Evolutionary conservation across 2,329 filamentous ascomycete genomes (phyloP).

Genomic region (Curvularia sp.): DNA sequence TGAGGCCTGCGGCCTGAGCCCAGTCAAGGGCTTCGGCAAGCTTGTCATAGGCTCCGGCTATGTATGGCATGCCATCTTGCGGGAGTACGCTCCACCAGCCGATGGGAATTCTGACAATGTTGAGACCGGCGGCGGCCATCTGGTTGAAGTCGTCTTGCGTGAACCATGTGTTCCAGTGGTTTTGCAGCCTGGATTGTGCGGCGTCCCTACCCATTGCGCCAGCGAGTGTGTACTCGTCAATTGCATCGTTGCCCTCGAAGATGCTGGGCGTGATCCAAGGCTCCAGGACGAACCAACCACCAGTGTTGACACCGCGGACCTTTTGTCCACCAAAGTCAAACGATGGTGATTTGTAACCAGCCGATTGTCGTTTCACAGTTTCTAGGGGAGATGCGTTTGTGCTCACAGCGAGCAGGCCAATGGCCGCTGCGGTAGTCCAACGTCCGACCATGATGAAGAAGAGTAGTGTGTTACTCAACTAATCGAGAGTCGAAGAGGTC

Average conservation of each 20-base stretch:
- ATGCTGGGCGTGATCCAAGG: slow-evolving; percentile 70
- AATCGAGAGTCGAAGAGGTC: slow-evolving; percentile 20
- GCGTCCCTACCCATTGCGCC: slow-evolving; percentile 58
- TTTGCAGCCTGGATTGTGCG: slow-evolving; percentile 56
- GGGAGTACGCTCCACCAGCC: slow-evolving; percentile 70
- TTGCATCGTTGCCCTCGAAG: slow-evolving; percentile 61
- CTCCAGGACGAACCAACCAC: slow-evolving; percentile 70
- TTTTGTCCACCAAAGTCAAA: slow-evolving; percentile 64
- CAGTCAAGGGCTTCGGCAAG: slow-evolving; percentile 66
- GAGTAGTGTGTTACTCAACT: slow-evolving; percentile 17
- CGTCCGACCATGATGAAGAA: slow-evolving; percentile 38
- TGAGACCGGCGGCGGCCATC: slow-evolving; percentile 65
- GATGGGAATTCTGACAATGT: slow-evolving; percentile 70
- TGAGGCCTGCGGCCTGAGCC: slow-evolving; percentile 65
- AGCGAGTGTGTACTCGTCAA: slow-evolving; percentile 66
- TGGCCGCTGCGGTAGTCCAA: slow-evolving; percentile 32
- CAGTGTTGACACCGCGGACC: slow-evolving; percentile 70
- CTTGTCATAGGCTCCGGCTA: slow-evolving; percentile 66
- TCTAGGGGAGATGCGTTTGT: slow-evolving; percentile 43
- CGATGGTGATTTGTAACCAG: slow-evolving; percentile 37
- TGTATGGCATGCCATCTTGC: slow-evolving; percentile 64
- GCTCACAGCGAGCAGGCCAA: slow-evolving; percentile 43
- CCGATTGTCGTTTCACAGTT: slow-evolving; percentile 28
- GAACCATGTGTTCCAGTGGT: slow-evolving; percentile 68
- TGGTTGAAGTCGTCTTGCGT: slow-evolving; percentile 63